Evolutionary conservation across 441 rosid species (phyloP).

Genomic region (Populus trichocarpa): DNA sequence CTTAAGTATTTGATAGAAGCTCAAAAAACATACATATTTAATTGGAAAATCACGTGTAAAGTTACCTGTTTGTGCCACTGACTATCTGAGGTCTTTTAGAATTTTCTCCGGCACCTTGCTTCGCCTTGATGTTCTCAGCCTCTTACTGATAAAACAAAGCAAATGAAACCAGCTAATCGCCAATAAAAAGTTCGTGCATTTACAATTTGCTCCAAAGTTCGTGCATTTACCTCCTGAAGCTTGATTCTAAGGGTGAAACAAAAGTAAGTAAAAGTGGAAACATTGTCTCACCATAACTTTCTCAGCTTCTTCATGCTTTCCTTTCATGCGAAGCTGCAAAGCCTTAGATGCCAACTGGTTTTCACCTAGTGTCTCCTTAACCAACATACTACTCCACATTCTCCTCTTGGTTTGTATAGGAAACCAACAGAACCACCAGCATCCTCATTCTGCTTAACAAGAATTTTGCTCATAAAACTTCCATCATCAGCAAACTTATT

Average conservation of each 20-base stretch:
- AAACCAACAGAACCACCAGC: constrained; percentile 24
- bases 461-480: constrained; percentile 57
- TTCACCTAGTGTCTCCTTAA: constrained; percentile 45
- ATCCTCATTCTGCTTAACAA: constrained; percentile 32
- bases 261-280: neutral
- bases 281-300: constrained; percentile 51
- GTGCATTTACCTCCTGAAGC: neutral
- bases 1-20: no score
- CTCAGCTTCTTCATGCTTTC: constrained; percentile 80
- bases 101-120: constrained; percentile 39
- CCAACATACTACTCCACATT: constrained; percentile 18
- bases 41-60: constrained; percentile 12
- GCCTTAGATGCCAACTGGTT: constrained; percentile 88
- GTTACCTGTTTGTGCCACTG: constrained; percentile 45
- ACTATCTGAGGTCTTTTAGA: constrained; percentile 24
- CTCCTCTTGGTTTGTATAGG: constrained; percentile 23
- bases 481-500: constrained; percentile 79
- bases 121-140: constrained; percentile 54
- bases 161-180: constrained; percentile 14
- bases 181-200: constrained; percentile 9
- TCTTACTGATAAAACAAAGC: constrained; percentile 46
- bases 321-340: constrained; percentile 77
- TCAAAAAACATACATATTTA: neutral
- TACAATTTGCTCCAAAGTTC: neutral
- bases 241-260: neutral